Percentiles rank a stretch among this genome's conserved stretches.
Conservation (phyloP, 768 basidiomycete genomes). For the Collybia sp. region DNA sequence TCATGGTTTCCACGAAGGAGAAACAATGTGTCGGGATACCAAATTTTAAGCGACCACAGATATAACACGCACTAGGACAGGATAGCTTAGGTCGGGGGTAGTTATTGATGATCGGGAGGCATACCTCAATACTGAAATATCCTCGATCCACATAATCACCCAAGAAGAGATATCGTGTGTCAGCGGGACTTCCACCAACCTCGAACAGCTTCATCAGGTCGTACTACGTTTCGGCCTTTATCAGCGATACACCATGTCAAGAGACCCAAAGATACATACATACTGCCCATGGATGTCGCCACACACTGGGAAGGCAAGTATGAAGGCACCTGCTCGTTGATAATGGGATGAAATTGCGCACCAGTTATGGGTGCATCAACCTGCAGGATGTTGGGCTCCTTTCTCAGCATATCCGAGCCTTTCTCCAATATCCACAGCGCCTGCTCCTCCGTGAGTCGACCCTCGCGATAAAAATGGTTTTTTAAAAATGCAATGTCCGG, state of each 20-base stretch:
- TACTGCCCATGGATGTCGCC: slow-evolving; percentile 99
- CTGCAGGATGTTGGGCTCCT: slow-evolving; percentile 86
- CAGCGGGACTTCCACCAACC: slow-evolving; percentile 91
- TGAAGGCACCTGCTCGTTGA: background rate
- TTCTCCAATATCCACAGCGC: slow-evolving; percentile 90
- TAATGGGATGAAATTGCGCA: slow-evolving; percentile 25
- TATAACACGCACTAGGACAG: slow-evolving; percentile 86
- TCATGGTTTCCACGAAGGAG: slow-evolving; percentile 98
- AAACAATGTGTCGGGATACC: slow-evolving; percentile 97
- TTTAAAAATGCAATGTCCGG: slow-evolving; percentile 96
- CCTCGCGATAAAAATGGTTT: slow-evolving; percentile 98
- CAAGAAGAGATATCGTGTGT: slow-evolving; percentile 88
- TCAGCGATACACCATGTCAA: background rate
- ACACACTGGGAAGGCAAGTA: slow-evolving; percentile 54
- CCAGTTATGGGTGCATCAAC: slow-evolving; percentile 99
- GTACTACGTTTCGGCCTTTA: slow-evolving; percentile 44
- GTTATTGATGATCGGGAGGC: slow-evolving; percentile 8
- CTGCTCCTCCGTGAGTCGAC: slow-evolving; percentile 89
- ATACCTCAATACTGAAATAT: slow-evolving; percentile 89
- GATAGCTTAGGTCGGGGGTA: background rate
- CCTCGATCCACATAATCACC: slow-evolving; percentile 94
- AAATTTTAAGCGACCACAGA: slow-evolving; percentile 97
- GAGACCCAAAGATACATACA: slow-evolving; percentile 42
- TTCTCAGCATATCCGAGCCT: slow-evolving; percentile 76
- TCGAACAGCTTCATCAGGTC: slow-evolving; percentile 96